Conservation (phyloP, 2,329 filamentous ascomycete species). For the Ascochyta pisi region DNA sequence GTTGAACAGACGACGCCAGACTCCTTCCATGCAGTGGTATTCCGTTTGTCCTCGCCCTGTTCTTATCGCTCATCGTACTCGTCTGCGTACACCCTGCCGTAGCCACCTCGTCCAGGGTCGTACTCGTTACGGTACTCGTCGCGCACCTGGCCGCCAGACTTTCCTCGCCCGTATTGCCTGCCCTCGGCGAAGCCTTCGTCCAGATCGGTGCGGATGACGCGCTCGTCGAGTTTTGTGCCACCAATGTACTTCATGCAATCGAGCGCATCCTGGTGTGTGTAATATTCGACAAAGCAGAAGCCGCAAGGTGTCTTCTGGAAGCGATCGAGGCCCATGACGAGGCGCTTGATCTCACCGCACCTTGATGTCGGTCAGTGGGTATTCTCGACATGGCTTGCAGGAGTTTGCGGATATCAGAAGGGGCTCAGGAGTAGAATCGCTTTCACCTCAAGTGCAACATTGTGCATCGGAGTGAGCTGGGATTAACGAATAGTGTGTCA, state of each 20-base stretch:
- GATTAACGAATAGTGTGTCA: conserved; percentile 90
- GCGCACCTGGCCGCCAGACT: conserved; percentile 93
- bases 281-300: conserved; percentile 99
- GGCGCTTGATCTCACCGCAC: conserved; percentile 94
- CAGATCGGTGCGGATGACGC: conserved; percentile 92
- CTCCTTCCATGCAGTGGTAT: conserved; percentile 27
- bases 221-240: conserved; percentile 96
- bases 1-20: conserved; percentile 23
- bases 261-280: conserved; percentile 94
- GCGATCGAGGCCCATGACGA: conserved; percentile 96
- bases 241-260: conserved; percentile 99
- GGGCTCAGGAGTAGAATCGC: conserved; percentile 67
- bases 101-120: conserved; percentile 90
- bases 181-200: conserved; percentile 97
- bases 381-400: conserved; percentile 41
- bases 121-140: conserved; percentile 98
- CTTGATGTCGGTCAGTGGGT: background rate
- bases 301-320: conserved; percentile 98
- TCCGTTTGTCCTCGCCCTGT: background rate
- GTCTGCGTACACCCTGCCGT: conserved; percentile 70
- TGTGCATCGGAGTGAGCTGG: conserved; percentile 99
- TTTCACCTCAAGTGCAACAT: conserved; percentile 85
- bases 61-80: conserved; percentile 41
- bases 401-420: conserved; percentile 48
- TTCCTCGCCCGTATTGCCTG: conserved; percentile 92